Evolutionary conservation across 1,284 basidiomycete genomes (phyloP), one percentile per base, ranked within the genome.

Genomic region (Puccinia coronata): DNA sequence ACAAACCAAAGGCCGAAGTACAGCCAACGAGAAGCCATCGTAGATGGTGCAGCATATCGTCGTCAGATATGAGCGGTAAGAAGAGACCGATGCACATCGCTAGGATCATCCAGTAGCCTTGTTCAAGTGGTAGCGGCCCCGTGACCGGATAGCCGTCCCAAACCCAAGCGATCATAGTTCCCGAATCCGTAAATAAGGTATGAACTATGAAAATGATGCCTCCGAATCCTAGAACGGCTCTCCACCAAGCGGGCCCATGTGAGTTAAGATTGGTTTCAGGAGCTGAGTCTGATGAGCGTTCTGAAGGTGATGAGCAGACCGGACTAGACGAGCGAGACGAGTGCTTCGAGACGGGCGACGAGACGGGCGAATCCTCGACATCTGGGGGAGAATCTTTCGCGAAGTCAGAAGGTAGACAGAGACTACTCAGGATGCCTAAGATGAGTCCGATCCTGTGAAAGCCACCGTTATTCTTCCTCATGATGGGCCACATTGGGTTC

Each of bases 401-500:
- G 43, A 23, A 77, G 55, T 47, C 47, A 23, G 39, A 28, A 31
- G n/a, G 34, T 36, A 49, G 49, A 75, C n/a, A 61, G 36, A 75
- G 55, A 23, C 86, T 61, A 11, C 86, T 86, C 1, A 86, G 80
- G 11, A 83, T 82, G 5, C 86, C 87, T 55, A 88, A 82, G 0
- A 84, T 25, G 31, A 94, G 86, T 2, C 92, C 91, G 0, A 88
- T 88, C 83, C 90, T 91, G 86, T 95, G 94, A 87, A 90, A 92
- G 34, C 92, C 92, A 14, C 91, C 92, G 0, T 82, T 85, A 36
- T 70, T 82, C 43, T 67, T 71, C 16, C 72, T 83, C 82, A 93
- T 89, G 84, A 93, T 90, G 0, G 92, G 91, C 94, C 94, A 96
- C 43, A 95, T 91, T 83, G 94, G 94, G 84, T 95, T 95, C 83